These are phyloP conservation scores for Elsinoe fawcettii DNA, from an alignment of 2,329 filamentous ascomycete genomes.

Conservation along the genomic window DNA sequence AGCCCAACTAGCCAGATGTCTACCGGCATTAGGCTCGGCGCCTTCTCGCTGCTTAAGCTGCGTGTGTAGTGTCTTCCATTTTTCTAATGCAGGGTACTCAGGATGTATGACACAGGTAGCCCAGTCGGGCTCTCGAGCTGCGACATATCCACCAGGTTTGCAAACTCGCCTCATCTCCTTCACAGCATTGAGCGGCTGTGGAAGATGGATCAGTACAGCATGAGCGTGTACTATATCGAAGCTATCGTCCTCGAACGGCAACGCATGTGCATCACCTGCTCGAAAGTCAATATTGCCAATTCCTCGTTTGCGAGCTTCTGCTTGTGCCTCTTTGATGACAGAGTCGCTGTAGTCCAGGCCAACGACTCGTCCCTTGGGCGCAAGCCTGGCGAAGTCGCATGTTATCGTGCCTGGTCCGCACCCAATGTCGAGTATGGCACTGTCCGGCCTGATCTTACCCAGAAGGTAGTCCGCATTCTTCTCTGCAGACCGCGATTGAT, in stretches of 20 bases:
- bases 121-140: constrained; percentile 30
- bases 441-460: not conserved
- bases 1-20: constrained; percentile 16
- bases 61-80: constrained; percentile 16
- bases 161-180: constrained; percentile 23
- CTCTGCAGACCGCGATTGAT: not conserved
- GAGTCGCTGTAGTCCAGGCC: not conserved
- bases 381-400: not conserved
- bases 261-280: not conserved
- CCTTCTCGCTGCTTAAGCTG: constrained; percentile 16
- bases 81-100: constrained; percentile 23
- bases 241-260: not conserved
- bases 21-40: constrained; percentile 17
- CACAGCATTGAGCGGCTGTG: not conserved
- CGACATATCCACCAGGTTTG: constrained; percentile 27
- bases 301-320: not conserved
- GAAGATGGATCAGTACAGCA: not conserved
- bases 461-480: not conserved
- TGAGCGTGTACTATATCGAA: not conserved
- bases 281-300: not conserved
- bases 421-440: not conserved
- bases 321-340: not conserved
- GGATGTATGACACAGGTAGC: constrained; percentile 24
- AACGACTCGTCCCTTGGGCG: not conserved
- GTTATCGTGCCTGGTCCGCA: not conserved